A percentile compares a stretch with the other conserved stretches of the same genome.
phyloP scores from a whole-genome alignment of 345 rosid genomes.

The Citrus mangshanensis region DNA sequence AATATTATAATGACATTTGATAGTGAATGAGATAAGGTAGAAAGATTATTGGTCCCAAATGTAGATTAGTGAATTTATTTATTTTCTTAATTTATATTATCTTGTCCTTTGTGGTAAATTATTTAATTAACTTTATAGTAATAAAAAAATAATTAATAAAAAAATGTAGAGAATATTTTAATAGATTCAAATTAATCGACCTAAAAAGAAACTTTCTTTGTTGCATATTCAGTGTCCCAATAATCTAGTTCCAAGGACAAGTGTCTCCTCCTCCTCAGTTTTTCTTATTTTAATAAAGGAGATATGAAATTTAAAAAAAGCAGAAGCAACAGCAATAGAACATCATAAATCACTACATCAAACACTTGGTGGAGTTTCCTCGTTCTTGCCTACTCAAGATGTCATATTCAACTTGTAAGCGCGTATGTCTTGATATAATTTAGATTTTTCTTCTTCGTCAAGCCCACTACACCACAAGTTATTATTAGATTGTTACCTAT shows the following conservation, averaged over 20 bases:
- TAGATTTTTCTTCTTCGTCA: neutral
- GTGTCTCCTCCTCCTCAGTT: neutral
- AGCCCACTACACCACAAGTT: neutral
- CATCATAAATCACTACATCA: neutral
- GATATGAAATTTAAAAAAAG: neutral
- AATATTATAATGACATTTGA: no score
- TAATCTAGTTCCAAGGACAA: neutral
- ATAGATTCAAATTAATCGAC: no score
- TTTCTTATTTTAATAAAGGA: neutral
- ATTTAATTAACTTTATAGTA: no score
- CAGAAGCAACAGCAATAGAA: neutral
- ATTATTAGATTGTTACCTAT: neutral
- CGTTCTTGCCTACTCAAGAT: neutral
- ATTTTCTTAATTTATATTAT: no score
- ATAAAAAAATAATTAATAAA: no score
- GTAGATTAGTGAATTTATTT: no score
- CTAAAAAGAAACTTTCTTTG: neutral
- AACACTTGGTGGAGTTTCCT: neutral
- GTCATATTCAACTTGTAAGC: constrained; percentile 3
- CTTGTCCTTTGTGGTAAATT: no score
- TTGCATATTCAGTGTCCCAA: neutral
- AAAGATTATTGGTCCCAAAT: no score
- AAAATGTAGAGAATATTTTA: no score
- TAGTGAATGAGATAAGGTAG: no score
- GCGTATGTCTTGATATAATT: neutral